Base-by-base conservation (phyloP, 108 stramenopile genomes). In the Nitzschia putrida region DNA sequence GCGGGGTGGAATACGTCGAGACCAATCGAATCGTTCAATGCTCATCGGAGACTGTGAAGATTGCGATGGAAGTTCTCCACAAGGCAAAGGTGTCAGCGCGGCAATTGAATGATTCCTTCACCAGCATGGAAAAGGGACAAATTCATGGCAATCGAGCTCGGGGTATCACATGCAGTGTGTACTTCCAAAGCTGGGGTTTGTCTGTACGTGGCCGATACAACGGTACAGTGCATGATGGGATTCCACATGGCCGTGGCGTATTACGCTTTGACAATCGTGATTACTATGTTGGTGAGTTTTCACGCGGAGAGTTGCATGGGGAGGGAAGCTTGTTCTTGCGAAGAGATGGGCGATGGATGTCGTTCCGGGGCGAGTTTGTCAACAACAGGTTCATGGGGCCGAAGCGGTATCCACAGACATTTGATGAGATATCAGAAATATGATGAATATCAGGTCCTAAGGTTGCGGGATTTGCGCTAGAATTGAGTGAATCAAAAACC, bases 181-280 rank as follows among this genome's bases (percentile, higher is more conserved):
- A 71, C 20, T 61, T 71, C 42, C 25, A 38, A 10, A 7, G 11
- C 20, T 40, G 45, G 58, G 70, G 59, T 16, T 8, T 61, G 20
- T 21, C 21, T 18, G 11, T 61, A 26, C 18, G 38, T 21, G 70
- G 70, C 9, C 14, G 2, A 20, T 71, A 71, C 34, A 61, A 16
- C 21, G 70, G 70, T 1, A 61, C 20, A 29, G n/a, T 71, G 13
- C 5, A 26, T 0, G 26, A 21, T 9, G 70, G 70, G 18, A 26
- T 59, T 7, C 70, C 70, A 0, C 57, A 71, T 61, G 72, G 72
- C 24, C 24, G 9, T 2, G 72, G 72, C 1, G 64, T 65, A 7
- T 56, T 73, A 14, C 61, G 72, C 12, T 73, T 64, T 37, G 41
- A 64, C 38, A 73, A 73, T 44, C 53, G 61, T 16, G 72, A 73